Percentiles rank a stretch among this genome's conserved stretches.
Conservation (phyloP, 2,329 filamentous ascomycete genomes). For the Neonectria neomacrospora region DNA sequence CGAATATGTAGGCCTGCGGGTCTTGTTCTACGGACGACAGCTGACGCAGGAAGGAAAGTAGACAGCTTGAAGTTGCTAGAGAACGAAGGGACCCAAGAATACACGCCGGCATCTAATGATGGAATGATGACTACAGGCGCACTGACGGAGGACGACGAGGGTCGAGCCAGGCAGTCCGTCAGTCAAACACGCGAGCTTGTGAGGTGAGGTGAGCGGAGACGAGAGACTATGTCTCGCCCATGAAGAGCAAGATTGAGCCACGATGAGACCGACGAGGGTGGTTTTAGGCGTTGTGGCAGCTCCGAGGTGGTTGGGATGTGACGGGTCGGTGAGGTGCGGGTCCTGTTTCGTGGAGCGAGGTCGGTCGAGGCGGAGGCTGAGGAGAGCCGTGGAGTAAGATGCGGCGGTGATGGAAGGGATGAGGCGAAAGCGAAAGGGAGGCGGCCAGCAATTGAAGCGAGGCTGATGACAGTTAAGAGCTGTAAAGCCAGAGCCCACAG, state of each 20-base stretch:
- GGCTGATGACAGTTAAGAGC: conserved; percentile 20
- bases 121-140: conserved; percentile 31
- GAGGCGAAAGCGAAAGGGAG: conserved; percentile 21
- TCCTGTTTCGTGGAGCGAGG: conserved; percentile 41
- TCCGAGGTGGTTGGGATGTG: conserved; percentile 40
- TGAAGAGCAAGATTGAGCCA: conserved; percentile 29
- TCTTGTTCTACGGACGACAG: conserved; percentile 28
- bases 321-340: conserved; percentile 36
- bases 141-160: conserved; percentile 27
- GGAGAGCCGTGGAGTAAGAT: conserved; percentile 5
- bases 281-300: conserved; percentile 34
- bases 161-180: conserved; percentile 31
- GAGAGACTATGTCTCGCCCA: conserved; percentile 32
- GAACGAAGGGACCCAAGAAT: conserved; percentile 27
- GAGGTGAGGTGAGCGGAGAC: conserved; percentile 27
- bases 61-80: conserved; percentile 33
- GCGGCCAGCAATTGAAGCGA: conserved; percentile 15
- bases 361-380: conserved; percentile 31
- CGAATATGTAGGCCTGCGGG: conserved; percentile 32
- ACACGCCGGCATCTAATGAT: conserved; percentile 30
- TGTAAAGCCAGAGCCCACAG: conserved; percentile 34
- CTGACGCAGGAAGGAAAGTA: conserved; percentile 24
- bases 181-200: conserved; percentile 30
- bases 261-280: conserved; percentile 27
- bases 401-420: conserved; percentile 25